Conservation (phyloP, 2,329 filamentous ascomycete genomes). For the Sordariomycetes sp. region DNA sequence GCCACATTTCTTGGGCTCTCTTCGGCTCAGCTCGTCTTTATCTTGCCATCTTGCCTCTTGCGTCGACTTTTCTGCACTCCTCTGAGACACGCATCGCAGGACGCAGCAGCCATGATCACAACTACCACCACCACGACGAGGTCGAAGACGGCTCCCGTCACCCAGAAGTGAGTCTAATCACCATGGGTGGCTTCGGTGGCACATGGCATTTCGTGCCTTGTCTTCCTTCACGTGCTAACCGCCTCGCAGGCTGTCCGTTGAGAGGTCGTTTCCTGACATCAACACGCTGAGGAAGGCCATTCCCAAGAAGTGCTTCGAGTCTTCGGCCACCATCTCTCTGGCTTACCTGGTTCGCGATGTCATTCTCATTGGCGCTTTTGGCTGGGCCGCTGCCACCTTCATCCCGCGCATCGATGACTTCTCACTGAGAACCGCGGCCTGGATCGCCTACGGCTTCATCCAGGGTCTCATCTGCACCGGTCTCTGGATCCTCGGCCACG, state of each 20-base stretch:
- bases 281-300: constrained; percentile 43
- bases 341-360: constrained; percentile 49
- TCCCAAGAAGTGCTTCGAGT: constrained; percentile 52
- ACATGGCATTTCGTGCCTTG: no score
- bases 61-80: background rate
- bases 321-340: constrained; percentile 39
- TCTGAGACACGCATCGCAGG: background rate
- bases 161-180: background rate
- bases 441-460: constrained; percentile 51
- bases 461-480: constrained; percentile 60
- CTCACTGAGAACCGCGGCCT: constrained; percentile 35
- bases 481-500: constrained; percentile 63
- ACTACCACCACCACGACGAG: background rate
- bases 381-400: constrained; percentile 41
- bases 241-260: background rate
- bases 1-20: background rate
- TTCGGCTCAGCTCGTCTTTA: background rate
- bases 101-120: background rate
- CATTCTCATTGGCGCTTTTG: constrained; percentile 35
- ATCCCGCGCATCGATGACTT: constrained; percentile 40
- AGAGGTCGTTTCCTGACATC: constrained; percentile 33
- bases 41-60: no score
- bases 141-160: background rate
- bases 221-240: background rate
- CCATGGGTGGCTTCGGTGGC: no score